These are phyloP conservation scores for Hansenula lynferdii DNA, from an alignment of 1,139 yeast species.

Conservation along the genomic window DNA sequence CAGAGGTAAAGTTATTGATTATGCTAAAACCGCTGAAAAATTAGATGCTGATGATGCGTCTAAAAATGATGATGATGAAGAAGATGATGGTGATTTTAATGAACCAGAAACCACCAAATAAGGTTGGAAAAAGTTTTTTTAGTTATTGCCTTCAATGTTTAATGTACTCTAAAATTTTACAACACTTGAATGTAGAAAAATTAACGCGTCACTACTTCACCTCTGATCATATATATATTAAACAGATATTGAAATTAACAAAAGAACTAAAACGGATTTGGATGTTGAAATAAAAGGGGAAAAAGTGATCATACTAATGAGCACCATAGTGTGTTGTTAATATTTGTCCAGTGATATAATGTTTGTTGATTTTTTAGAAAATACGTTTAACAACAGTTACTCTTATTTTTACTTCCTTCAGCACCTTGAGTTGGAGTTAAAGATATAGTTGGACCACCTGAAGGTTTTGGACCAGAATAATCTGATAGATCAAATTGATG, in stretches of 20 bases:
- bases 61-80: slow-evolving; percentile 42
- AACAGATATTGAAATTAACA: slow-evolving; percentile 1
- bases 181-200: neutral
- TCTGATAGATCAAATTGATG: slow-evolving; percentile 78
- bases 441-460: slow-evolving; percentile 84
- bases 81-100: slow-evolving; percentile 27
- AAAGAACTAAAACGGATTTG: neutral
- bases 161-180: no score
- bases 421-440: slow-evolving; percentile 94
- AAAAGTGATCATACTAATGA: neutral
- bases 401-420: slow-evolving; percentile 53
- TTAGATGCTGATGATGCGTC: slow-evolving; percentile 45
- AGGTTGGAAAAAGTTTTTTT: no score
- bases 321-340: neutral
- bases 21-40: slow-evolving; percentile 76
- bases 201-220: neutral
- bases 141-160: no score
- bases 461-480: slow-evolving; percentile 47
- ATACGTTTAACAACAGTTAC: slow-evolving; percentile 63
- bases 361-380: neutral
- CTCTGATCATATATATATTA: neutral
- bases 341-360: neutral
- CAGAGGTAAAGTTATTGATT: slow-evolving; percentile 85
- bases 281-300: neutral
- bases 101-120: slow-evolving; percentile 7